Evolutionary conservation across 2,329 filamentous ascomycete genomes (phyloP).

Genomic region (Gaeumannomyces sp.): DNA sequence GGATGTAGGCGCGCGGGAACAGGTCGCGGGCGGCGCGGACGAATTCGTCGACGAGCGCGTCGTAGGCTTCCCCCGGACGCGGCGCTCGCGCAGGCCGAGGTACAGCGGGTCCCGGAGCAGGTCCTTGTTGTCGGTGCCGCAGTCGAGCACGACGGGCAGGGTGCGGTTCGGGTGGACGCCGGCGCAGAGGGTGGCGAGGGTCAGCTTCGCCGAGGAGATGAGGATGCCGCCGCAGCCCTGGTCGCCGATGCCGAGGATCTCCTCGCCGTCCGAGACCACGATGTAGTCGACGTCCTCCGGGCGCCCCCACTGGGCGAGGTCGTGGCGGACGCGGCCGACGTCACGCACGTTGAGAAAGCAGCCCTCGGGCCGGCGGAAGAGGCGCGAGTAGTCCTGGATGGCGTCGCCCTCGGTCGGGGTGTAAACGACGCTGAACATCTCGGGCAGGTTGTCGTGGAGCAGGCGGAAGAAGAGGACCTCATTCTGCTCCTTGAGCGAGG

Average conservation of each 20-base stretch:
- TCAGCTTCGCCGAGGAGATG: constrained; percentile 78
- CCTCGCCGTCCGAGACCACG: constrained; percentile 60
- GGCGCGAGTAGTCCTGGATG: constrained; percentile 73
- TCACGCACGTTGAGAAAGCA: constrained; percentile 74
- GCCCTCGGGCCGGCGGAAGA: constrained; percentile 74
- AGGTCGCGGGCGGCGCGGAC: constrained; percentile 59
- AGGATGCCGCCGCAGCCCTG: constrained; percentile 81
- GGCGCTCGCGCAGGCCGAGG: constrained; percentile 62
- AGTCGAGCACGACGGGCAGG: constrained; percentile 77
- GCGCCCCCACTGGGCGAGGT: constrained; percentile 61
- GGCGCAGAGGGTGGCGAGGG: constrained; percentile 78
- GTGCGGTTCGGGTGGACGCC: constrained; percentile 76
- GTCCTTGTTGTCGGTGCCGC: constrained; percentile 74
- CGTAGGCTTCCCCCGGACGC: constrained; percentile 67
- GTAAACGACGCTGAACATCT: constrained; percentile 89
- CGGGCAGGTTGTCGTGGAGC: constrained; percentile 69
- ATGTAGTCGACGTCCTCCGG: constrained; percentile 80
- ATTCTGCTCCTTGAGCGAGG: constrained; percentile 79
- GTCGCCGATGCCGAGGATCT: constrained; percentile 85
- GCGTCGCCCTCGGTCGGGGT: constrained; percentile 87
- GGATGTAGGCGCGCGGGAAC: constrained; percentile 76
- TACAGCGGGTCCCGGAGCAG: constrained; percentile 74
- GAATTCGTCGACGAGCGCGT: constrained; percentile 70
- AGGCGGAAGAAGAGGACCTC: constrained; percentile 76
- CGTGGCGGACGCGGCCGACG: constrained; percentile 56